These are phyloP conservation scores for Penicillium psychrofluorescens DNA, from an alignment of 495 filamentous ascomycete species.

Conservation along the genomic window DNA sequence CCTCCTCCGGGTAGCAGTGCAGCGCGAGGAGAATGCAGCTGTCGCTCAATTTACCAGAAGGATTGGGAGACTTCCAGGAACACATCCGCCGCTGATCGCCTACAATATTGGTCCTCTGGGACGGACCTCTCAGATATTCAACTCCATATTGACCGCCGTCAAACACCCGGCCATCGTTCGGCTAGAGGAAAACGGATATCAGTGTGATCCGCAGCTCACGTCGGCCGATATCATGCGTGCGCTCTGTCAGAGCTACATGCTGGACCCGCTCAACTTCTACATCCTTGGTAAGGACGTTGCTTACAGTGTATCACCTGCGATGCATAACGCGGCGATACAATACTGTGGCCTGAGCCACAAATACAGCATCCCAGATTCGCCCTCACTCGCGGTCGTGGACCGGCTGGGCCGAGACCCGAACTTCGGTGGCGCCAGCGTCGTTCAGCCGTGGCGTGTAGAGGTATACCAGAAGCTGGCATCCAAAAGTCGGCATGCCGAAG, in stretches of 20 bases:
- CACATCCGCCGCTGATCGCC: slow-evolving; percentile 53
- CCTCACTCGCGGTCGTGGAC: slow-evolving; percentile 57
- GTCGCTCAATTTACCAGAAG: slow-evolving; percentile 48
- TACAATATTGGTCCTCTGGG: slow-evolving; percentile 68
- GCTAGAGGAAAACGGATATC: slow-evolving; percentile 6
- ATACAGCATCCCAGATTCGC: slow-evolving; percentile 57
- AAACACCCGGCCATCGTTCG: slow-evolving; percentile 56
- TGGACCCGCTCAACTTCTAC: slow-evolving; percentile 67
- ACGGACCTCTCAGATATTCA: slow-evolving; percentile 60
- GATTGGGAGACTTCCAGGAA: slow-evolving; percentile 29
- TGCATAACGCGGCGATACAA: slow-evolving; percentile 71
- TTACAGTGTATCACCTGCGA: slow-evolving; percentile 70
- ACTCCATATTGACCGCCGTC: slow-evolving; percentile 59
- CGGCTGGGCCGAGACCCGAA: slow-evolving; percentile 52
- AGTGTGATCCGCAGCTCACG: slow-evolving; percentile 40
- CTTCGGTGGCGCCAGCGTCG: slow-evolving; percentile 68
- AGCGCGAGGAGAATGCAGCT: slow-evolving; percentile 50
- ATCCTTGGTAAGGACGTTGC: slow-evolving; percentile 65
- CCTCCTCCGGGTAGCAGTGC: slow-evolving; percentile 54
- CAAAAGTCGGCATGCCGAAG: slow-evolving; percentile 67
- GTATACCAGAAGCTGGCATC: slow-evolving; percentile 60
- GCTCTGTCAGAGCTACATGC: slow-evolving; percentile 46
- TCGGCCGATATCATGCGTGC: slow-evolving; percentile 50
- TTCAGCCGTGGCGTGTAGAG: slow-evolving; percentile 70
- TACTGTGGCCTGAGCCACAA: slow-evolving; percentile 67